Evolutionary conservation across 2,329 filamentous ascomycete species (phyloP), one percentile per base, ranked within the genome.

Genomic region (Verticillium longisporum): DNA sequence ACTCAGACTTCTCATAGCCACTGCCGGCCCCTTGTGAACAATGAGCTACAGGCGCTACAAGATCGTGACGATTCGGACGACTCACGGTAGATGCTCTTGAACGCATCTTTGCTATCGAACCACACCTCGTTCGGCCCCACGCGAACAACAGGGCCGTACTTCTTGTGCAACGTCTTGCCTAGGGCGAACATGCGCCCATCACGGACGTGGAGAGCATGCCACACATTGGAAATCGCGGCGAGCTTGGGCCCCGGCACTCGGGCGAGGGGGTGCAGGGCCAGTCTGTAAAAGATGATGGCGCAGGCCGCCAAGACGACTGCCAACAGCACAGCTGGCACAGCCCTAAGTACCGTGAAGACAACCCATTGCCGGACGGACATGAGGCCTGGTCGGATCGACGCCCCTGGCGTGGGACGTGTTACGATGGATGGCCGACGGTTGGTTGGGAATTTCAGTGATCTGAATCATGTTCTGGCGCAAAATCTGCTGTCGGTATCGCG

Each of bases 101-200:
- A 82, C 0, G 77, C 81, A 56, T 81, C 78, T 26, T 68, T 73
- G 2, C 75, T 80, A 61, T 79, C 71, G 33, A 83, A 78, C 78
- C 81, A 84, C 6, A 85, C 74, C 66, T 84, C 82, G 37, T 82
- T 76, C 0, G 83, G 82, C 0, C 79, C 79, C 7, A 85, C 76
- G 0, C 83, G 75, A 18, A 85, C 83, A 2, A 76, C 71, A 0
- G 79, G 75, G 0, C 83, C 83, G 62, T 84, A 83, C 11, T 61
- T 68, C 0, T 65, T 62, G 60, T 84, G 82, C n/a, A 84, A 63
- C 0, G 69, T 72, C 66, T 71, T 75, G 1, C 76, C 78, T 3
- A 84, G 58, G 7, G 69, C 65, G 4, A 73, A 70, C 67, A 79
- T 74, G 1, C 70, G 72, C 0, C 82, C 82, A 38, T 77, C 72